Evolutionary conservation across 495 filamentous ascomycete genomes (phyloP).

Genomic region (Hyaloscypha hepaticicola): DNA sequence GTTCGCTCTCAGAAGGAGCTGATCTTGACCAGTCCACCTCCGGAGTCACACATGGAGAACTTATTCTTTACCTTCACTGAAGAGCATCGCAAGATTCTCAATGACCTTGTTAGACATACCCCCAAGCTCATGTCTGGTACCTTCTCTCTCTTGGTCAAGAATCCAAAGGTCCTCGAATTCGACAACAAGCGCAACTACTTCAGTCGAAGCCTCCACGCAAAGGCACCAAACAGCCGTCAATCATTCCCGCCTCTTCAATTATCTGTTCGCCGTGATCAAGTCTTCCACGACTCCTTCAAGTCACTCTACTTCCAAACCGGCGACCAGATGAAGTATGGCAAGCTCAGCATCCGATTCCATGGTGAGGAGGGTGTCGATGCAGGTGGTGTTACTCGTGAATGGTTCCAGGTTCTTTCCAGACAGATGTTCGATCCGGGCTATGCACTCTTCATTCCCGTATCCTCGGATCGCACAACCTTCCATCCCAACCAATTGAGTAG

Average conservation of each 20-base stretch:
- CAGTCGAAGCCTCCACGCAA: slow-evolving; percentile 83
- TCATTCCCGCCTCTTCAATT: slow-evolving; percentile 76
- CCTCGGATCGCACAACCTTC: slow-evolving; percentile 98
- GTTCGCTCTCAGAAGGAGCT: slow-evolving; percentile 56
- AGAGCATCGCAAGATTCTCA: slow-evolving; percentile 96
- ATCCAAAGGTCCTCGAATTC: slow-evolving; percentile 97
- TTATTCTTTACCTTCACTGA: slow-evolving; percentile 99
- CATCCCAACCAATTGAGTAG: slow-evolving; percentile 92
- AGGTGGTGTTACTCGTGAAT: slow-evolving; percentile 96
- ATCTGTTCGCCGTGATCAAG: slow-evolving; percentile 85
- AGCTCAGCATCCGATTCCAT: slow-evolving; percentile 95
- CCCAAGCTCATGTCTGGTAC: slow-evolving; percentile 98
- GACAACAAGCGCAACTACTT: slow-evolving; percentile 99
- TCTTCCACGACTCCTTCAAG: slow-evolving; percentile 98
- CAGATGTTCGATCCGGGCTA: slow-evolving; percentile 99
- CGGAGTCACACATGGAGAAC: slow-evolving; percentile 78
- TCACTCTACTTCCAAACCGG: slow-evolving; percentile 91
- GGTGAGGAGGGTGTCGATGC: slow-evolving; percentile 98
- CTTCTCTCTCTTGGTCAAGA: slow-evolving; percentile 93
- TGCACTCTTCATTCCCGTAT: slow-evolving; percentile 92
- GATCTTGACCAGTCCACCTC: slow-evolving; percentile 71
- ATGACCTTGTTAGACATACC: slow-evolving; percentile 94
- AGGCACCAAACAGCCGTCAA: slow-evolving; percentile 56
- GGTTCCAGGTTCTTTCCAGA: slow-evolving; percentile 96
- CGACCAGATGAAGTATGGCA: slow-evolving; percentile 97